Percentiles rank a stretch among this genome's conserved stretches.
These are phyloP conservation scores for Cladobotryum protrusum DNA, from an alignment of 2,329 filamentous ascomycete species.

Conservation along the genomic window DNA sequence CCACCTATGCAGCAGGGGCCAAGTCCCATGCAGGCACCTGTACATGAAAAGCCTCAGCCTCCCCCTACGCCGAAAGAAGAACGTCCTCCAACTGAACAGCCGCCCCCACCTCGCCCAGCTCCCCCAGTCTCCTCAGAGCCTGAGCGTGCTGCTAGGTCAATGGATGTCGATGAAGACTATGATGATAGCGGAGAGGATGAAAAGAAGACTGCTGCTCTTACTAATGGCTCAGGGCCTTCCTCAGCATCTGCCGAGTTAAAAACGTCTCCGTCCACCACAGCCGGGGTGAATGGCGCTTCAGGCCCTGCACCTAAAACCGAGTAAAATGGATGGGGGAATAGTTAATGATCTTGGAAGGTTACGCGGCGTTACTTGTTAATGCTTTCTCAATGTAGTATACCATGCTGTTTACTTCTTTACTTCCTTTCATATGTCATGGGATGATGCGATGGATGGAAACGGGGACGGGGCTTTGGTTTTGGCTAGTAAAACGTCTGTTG, in stretches of 20 bases:
- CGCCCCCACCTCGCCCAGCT: slow-evolving; percentile 39
- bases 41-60: slow-evolving; percentile 41
- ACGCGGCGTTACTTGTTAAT: slow-evolving; percentile 15
- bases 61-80: slow-evolving; percentile 51
- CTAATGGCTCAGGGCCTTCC: slow-evolving; percentile 40
- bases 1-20: slow-evolving; percentile 59
- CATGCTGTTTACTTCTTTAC: slow-evolving; percentile 10
- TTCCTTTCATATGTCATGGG: slow-evolving; percentile 18
- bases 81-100: slow-evolving; percentile 37
- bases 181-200: slow-evolving; percentile 91
- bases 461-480: slow-evolving; percentile 17
- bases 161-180: slow-evolving; percentile 97
- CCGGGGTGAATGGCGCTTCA: slow-evolving; percentile 39
- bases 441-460: slow-evolving; percentile 13
- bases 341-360: slow-evolving; percentile 21
- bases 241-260: slow-evolving; percentile 48
- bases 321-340: slow-evolving; percentile 17
- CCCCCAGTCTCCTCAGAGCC: slow-evolving; percentile 61
- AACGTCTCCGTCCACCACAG: slow-evolving; percentile 40
- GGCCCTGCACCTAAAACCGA: slow-evolving; percentile 42
- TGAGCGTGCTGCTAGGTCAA: slow-evolving; percentile 77
- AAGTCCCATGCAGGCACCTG: slow-evolving; percentile 46
- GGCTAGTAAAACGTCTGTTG: slow-evolving; percentile 21
- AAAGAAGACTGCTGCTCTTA: slow-evolving; percentile 47
- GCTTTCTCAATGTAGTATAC: slow-evolving; percentile 18